phyloP scores from a whole-genome alignment of 495 filamentous ascomycete species.

The Penicillium desertorum region DNA sequence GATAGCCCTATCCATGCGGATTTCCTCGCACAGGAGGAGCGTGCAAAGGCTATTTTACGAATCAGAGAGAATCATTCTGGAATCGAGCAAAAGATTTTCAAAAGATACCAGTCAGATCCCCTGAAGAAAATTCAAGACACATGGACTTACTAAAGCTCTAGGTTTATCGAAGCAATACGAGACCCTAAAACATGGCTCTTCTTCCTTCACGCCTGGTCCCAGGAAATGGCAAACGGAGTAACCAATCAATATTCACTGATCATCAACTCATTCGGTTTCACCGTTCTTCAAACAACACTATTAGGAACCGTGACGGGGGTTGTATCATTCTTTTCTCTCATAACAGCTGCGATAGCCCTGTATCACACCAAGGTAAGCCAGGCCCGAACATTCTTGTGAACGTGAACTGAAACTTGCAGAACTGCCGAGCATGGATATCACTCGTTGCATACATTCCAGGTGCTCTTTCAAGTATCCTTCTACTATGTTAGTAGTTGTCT shows the following conservation, averaged over 20 bases:
- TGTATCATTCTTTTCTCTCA: conserved; percentile 37
- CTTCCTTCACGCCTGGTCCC: conserved; percentile 26
- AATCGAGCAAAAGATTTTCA: conserved; percentile 57
- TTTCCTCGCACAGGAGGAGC: conserved; percentile 55
- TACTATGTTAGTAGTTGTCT: conserved; percentile 21
- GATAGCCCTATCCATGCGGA: conserved; percentile 57
- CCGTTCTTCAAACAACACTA: conserved; percentile 38
- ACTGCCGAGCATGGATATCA: conserved; percentile 42
- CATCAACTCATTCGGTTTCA: conserved; percentile 44
- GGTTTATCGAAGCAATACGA: conserved; percentile 33
- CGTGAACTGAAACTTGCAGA: conserved; percentile 11
- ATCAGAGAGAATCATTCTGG: conserved; percentile 58
- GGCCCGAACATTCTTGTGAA: not conserved
- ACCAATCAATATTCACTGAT: conserved; percentile 47
- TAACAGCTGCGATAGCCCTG: conserved; percentile 27
- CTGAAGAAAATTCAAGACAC: too few species aligned
- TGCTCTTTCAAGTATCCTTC: conserved; percentile 34
- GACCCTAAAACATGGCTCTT: conserved; percentile 34
- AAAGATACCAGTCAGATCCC: conserved; percentile 44
- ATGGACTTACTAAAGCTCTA: conserved; percentile 1
- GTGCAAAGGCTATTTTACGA: conserved; percentile 53
- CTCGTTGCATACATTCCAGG: conserved; percentile 32
- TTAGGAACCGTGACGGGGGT: conserved; percentile 35
- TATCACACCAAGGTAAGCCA: conserved; percentile 29
- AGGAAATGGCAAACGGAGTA: conserved; percentile 45